Conservation (phyloP, 495 filamentous ascomycete species). For the Pyronema domesticum region DNA sequence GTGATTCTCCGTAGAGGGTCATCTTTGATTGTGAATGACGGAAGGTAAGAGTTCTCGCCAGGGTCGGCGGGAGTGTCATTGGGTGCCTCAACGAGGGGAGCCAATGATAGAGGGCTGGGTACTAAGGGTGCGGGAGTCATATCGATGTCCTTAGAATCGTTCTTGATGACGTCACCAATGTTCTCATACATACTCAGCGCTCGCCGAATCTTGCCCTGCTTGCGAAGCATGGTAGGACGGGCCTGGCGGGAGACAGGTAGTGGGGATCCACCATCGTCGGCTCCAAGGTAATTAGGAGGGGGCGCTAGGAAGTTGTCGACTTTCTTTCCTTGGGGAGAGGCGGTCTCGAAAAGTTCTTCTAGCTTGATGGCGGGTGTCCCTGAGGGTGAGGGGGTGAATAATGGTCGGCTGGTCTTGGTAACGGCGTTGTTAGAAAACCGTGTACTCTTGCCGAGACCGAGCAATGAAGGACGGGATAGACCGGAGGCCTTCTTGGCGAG, state of each 20-base stretch:
- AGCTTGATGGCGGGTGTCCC: constrained; percentile 16
- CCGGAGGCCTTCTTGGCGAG: constrained; percentile 19
- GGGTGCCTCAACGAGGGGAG: constrained; percentile 39
- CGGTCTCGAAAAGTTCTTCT: constrained; percentile 20
- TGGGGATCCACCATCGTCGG: constrained; percentile 51
- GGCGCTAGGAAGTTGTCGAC: constrained; percentile 28
- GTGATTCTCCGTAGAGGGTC: constrained; percentile 78
- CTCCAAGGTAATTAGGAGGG: constrained; percentile 40
- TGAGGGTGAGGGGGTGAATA: neutral
- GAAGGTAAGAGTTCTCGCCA: constrained; percentile 49
- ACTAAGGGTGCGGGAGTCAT: constrained; percentile 32
- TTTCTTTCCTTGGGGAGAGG: constrained; percentile 17
- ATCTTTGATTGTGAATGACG: constrained; percentile 68
- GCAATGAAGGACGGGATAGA: constrained; percentile 19
- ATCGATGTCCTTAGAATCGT: constrained; percentile 40
- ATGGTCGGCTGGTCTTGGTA: constrained; percentile 14
- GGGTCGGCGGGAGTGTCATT: constrained; percentile 25
- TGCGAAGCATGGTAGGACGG: constrained; percentile 34
- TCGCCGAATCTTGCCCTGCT: constrained; percentile 72
- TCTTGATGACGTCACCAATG: constrained; percentile 67
- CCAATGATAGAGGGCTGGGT: constrained; percentile 52
- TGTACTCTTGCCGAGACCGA: constrained; percentile 10
- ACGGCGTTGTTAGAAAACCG: constrained; percentile 9
- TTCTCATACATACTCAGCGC: constrained; percentile 96
- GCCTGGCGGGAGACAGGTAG: constrained; percentile 47